phyloP scores from a whole-genome alignment of 345 rosid species.

The Eucalyptus albens region DNA sequence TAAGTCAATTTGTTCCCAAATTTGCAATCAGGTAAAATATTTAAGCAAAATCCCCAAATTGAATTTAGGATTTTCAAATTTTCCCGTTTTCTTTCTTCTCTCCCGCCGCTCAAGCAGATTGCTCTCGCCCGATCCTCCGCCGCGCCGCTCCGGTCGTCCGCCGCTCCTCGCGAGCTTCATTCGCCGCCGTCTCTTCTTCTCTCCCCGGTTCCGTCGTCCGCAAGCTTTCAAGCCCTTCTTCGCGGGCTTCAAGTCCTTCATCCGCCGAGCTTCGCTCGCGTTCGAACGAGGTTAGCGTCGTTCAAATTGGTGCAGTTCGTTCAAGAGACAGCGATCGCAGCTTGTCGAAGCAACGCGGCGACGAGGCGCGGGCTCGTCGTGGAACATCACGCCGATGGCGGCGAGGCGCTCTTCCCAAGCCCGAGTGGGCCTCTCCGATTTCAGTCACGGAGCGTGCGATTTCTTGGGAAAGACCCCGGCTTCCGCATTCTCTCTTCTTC shows the following conservation, averaged over 20 bases:
- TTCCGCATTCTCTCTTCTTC: neutral
- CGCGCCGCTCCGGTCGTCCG: neutral
- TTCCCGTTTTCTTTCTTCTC: neutral
- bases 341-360: neutral
- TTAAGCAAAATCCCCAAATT: neutral
- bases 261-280: neutral
- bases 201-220: neutral
- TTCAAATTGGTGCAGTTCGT: neutral
- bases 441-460: neutral
- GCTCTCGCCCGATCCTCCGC: neutral
- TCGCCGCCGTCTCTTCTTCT: neutral
- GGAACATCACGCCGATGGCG: neutral
- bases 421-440: neutral
- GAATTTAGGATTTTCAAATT: neutral
- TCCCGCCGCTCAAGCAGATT: neutral
- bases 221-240: neutral
- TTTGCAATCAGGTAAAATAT: neutral
- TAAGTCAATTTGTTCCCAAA: neutral
- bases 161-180: neutral
- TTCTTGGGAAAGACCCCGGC: neutral
- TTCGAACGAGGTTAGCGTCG: neutral
- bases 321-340: neutral
- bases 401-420: neutral
- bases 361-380: neutral
- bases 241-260: neutral